Evolutionary conservation across 2,329 filamentous ascomycete species (phyloP), one percentile per base, ranked within the genome.

Genomic region (Epichloe hybrida): DNA sequence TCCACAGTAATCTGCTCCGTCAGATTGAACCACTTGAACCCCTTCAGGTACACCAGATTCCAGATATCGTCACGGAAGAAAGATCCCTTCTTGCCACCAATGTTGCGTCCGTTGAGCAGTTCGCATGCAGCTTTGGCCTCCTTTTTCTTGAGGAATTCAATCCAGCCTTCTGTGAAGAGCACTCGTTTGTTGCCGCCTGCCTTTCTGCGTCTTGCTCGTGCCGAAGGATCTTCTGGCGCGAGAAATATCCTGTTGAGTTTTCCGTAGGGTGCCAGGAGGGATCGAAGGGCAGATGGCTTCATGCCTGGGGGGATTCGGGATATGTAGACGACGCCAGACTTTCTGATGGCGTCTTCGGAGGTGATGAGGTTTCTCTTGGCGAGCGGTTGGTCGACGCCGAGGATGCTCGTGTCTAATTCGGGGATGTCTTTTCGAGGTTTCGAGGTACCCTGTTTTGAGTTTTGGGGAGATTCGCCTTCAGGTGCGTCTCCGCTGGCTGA

Each of bases 41-140:
- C 86, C 55, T 80, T 84, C 55, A 94, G 70, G 62, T 94, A 94
- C 54, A 86, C 76, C 55, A 93, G 70, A 59, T 85, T 90, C 88
- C 88, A 94, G 43, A 94, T 76, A 64, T 94, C 88, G 64, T 94
- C 88, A 59, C 86, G 80, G 69, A 91, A 94, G 64, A 86, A 88
- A 46, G 77, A 79, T 12, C 86, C 78, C 70, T 94, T 27, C 94
- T 90, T 90, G 27, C 88, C 88, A 48, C 87, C 87, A 53, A 93
- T 86, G 12, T 77, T 86, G 55, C 78, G 79, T 41, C 84, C 84
- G 62, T 94, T 94, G 47, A 94, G 72, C 27, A 85, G 74, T 57
- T 88, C 84, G 47, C 82, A 86, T 0, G 80, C 83, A n/a, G 78
- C 72, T 64, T 90, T 88, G 37, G 88, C 88, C 55, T 90, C 82